Evolutionary conservation across 73 alveolate genomes (phyloP), one percentile per base, ranked within the genome.

Genomic region (Stentor roeselii): DNA sequence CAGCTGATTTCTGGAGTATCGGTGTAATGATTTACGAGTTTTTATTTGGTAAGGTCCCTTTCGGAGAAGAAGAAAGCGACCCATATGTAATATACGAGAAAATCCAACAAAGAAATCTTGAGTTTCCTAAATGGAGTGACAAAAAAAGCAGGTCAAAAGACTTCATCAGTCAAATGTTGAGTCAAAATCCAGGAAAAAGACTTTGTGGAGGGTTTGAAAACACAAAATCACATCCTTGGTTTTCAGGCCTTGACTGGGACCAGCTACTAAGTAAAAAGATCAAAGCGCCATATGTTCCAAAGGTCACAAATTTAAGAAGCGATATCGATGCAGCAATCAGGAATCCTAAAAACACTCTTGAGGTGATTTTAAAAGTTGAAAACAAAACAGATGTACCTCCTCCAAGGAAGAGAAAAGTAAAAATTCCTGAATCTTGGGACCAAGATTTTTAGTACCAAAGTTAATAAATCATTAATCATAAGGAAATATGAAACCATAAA

Each of bases 1-100:
- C 93, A 3, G 91, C 86, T 39, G 93, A 88, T 88, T 76, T 87
- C 67, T 88, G 93, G 88, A 60, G 87, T 59, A 41, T 88, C 3
- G 93, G 93, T 0, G 67, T 86, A 6, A 59, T 83, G 60, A 59
- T 88, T 3, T 88, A 88, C 59, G 93, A 88, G 59, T 84, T 88
- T 78, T 60, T 84, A 60, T 88, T 88, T 77, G 93, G 93, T 21
- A 61, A 35, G 37, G 38, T 59, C 75, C 85, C 86, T 15, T 84
- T 84, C 78, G 89, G 42, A 3, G 77, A 82, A 38, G 67, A 60
- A 35, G 87, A 77, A 34, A 42, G 78, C 27, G 75, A 84, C 2
- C 87, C 86, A 21, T 37, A 39, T 36, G 67, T 76, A 36, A 76
- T 84, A 41, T 84, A 84, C 39, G 39, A 82, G 32, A 41, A 21